Evolutionary conservation across 768 basidiomycete genomes (phyloP).

Genomic region (Boletus sp.): DNA sequence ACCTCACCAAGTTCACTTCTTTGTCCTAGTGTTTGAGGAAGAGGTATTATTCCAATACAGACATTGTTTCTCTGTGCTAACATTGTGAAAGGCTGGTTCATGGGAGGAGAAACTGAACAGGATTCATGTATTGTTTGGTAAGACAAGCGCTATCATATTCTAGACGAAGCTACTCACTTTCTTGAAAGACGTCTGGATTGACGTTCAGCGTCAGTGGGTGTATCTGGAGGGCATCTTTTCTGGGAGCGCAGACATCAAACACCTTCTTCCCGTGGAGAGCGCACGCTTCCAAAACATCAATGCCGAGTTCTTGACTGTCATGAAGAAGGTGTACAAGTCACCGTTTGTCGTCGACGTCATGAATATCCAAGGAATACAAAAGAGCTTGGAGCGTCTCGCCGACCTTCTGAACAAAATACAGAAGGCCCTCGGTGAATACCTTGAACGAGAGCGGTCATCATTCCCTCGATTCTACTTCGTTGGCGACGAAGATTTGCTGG

Average conservation of each 20-base stretch:
- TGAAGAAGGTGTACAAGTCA: conserved; percentile 99
- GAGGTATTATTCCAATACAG: conserved; percentile 47
- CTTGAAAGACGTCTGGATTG: conserved; percentile 91
- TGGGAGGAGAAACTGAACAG: conserved; percentile 98
- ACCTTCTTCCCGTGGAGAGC: conserved; percentile 94
- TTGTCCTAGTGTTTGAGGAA: conserved; percentile 75
- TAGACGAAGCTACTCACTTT: background rate
- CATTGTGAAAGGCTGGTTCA: conserved; percentile 59
- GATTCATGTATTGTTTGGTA: conserved; percentile 94
- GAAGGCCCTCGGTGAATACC: conserved; percentile 97
- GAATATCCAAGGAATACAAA: conserved; percentile 95
- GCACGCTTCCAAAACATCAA: conserved; percentile 99
- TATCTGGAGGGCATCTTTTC: conserved; percentile 99
- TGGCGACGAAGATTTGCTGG: conserved; percentile 96
- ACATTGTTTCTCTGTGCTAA: conserved; percentile 3
- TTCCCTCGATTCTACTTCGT: conserved; percentile 99
- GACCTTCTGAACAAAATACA: conserved; percentile 98
- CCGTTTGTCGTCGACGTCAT: conserved; percentile 96
- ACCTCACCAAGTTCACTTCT: conserved; percentile 1
- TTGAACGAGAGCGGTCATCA: conserved; percentile 94
- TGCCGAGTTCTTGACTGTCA: conserved; percentile 93
- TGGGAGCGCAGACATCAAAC: conserved; percentile 99
- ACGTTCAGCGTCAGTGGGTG: conserved; percentile 99
- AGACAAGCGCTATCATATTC: conserved; percentile 14
- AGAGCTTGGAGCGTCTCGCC: conserved; percentile 93